These are phyloP conservation scores for Gracilaria domingensis DNA, from an alignment of 23 red algal species.

Conservation along the genomic window DNA sequence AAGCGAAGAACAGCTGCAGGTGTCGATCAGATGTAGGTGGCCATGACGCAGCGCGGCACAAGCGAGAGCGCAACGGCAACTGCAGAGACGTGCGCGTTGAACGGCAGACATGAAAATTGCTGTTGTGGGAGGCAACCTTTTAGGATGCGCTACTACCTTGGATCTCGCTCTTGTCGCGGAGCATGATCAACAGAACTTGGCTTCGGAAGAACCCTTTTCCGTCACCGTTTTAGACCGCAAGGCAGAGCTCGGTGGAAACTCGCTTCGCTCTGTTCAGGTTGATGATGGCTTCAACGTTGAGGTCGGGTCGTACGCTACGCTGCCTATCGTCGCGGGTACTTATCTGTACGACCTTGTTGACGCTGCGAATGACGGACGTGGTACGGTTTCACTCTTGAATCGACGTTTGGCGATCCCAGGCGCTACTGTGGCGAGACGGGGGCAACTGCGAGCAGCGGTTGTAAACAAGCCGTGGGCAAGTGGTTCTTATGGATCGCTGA, in stretches of 20 bases:
- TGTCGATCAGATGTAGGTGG: not conserved
- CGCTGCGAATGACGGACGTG: conserved; percentile 44
- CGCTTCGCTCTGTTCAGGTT: conserved; percentile 26
- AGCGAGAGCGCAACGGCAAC: not conserved
- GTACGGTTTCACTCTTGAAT: conserved; percentile 21
- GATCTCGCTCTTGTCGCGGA: conserved; percentile 63
- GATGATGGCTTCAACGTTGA: conserved; percentile 33
- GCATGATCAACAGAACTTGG: not conserved
- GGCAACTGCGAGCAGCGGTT: not conserved
- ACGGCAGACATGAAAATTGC: conserved; percentile 44
- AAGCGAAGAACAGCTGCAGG: not conserved
- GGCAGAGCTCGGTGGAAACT: conserved; percentile 19
- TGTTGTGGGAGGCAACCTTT: conserved; percentile 68
- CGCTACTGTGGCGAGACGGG: conserved; percentile 5
- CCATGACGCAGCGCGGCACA: too few relatives aligned
- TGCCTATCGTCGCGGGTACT: conserved; percentile 23
- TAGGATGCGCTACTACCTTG: conserved; percentile 57
- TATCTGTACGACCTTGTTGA: conserved; percentile 43
- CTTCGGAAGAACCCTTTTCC: not conserved
- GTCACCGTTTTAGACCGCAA: conserved; percentile 43
- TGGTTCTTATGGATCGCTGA: conserved; percentile 30
- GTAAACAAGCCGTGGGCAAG: conserved; percentile 1
- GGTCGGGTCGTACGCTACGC: conserved; percentile 50
- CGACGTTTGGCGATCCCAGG: conserved; percentile 31
- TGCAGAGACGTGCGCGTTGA: not conserved